Base-by-base conservation (phyloP, 352 stramenopile species). In the Phytophthora colocasiae region DNA sequence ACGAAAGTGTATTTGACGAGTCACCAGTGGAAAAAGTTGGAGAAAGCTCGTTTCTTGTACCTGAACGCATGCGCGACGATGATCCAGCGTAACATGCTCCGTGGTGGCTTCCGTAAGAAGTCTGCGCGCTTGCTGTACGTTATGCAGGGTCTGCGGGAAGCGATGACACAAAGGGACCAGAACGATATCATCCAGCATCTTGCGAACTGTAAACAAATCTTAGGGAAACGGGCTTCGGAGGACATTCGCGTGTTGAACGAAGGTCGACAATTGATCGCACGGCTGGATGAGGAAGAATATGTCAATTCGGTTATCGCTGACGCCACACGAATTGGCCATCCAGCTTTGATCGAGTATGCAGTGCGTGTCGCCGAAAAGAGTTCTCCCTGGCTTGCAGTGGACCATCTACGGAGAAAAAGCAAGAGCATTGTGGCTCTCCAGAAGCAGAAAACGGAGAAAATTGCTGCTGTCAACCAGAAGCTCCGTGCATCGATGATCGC, bases 21-120 rank as follows among this genome's bases (percentile, higher is more conserved):
- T 24, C 80, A 90, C 41, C 87, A 95, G 71, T 91, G 80, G 69
- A 91, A 92, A 55, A 89, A 90, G 45, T 69, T 95, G 7, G 85
- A 95, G 59, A 87, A 92, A 48, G 85, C 82, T 9, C 81, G 87
- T 8, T 90, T 81, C 12, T 69, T 92, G 63, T 93, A 90, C 56
- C 58, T 95, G 19, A 95, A 92, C 32, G 87, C 85, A 10, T 90
- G 83, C 32, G 85, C 87, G 6, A 92, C 81, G 4, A 92, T 95
- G 83, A 92, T 95, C 41, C 85, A 95, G 73, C 80, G 83, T 3
- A 93, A 92, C 34, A 81, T 95, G 67, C 65, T 92, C n/a, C 83
- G 81, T 39, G 79, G 83, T 5, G 81, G 83, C 3, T 90, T 89
- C 43, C 74, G 81, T 9, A 80, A 83, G 51, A 90, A 90, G 53